Base-by-base conservation (phyloP, 192 early-diverging fungal species). In the Coemansia sp. region DNA sequence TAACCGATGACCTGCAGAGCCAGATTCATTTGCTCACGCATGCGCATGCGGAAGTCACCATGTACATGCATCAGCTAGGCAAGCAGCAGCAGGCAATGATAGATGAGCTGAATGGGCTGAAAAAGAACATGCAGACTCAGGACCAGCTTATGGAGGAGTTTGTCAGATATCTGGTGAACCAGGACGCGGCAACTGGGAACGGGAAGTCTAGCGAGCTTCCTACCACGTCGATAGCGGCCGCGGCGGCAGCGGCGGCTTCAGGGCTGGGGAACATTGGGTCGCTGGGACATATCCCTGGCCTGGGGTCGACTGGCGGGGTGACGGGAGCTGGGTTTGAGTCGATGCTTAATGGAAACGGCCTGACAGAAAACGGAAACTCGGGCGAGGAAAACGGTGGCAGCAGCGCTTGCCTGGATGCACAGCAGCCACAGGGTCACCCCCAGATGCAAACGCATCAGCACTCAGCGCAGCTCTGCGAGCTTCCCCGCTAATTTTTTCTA, bases 81-180 rank as follows among this genome's bases (percentile, higher is more conserved):
- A 78, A 71, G 58, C 69, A 71, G 51, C 75, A 78, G 57, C 75
- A 78, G 48, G 64, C 40, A 10, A 78, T 78, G 65, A 50, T 71
- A n/a, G 69, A 78, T 36, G 75, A 78, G 55, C 53, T 78, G 15
- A 71, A 71, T 61, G 69, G 65, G 4, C 69, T 78, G 12, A 78
- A 78, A 38, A 78, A 78, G 53, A 78, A 71, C 60, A 78, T 78
- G 69, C 75, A 78, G 46, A 71, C 69, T 9, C 75, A 78, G 53
- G 75, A 78, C 51, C 75, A 78, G 54, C 53, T 78, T 17, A 78
- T 78, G 68, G 75, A 71, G 12, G 75, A 78, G 61, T 78, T 78
- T 67, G 69, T 78, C 49, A 52, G 69, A 44, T 78, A 78, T 34
- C 23, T 76, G 46, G 73, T 76, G 46, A 76, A 76, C 55, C 73